A percentile compares a stretch with the other conserved stretches of the same genome.
These are phyloP conservation scores for Salix exigua DNA, from an alignment of 345 rosid species.

Conservation along the genomic window DNA sequence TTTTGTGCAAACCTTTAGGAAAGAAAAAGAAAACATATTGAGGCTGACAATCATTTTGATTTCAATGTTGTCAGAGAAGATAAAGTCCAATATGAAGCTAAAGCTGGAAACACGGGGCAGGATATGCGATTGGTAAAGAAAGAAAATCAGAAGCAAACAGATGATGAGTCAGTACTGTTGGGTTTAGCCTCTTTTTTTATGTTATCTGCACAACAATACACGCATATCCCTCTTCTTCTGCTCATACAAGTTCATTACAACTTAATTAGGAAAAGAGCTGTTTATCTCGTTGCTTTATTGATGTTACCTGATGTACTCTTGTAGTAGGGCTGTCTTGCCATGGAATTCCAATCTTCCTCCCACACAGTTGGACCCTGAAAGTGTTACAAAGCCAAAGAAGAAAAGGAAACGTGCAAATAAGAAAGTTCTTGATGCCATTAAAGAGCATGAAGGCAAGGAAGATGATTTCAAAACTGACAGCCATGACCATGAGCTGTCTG, in stretches of 20 bases:
- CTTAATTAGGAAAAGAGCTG: neutral
- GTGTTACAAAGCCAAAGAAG: neutral
- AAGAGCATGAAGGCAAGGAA: neutral
- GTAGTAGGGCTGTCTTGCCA: slow-evolving; percentile 7
- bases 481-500: neutral
- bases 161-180: slow-evolving; percentile 10
- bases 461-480: neutral
- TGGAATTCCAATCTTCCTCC: neutral
- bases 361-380: neutral
- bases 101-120: neutral
- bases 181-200: neutral
- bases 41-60: neutral
- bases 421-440: neutral
- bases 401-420: neutral
- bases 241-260: neutral
- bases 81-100: neutral
- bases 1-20: neutral
- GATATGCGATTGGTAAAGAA: neutral
- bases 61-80: neutral
- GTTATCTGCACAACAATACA: neutral
- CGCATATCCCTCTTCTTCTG: neutral
- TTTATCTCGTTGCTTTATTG: neutral
- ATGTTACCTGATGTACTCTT: neutral
- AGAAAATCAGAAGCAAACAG: neutral
- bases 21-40: neutral